These are phyloP conservation scores for Carex kokanica DNA, from an alignment of 176 grass and related monocot species.

Conservation along the genomic window DNA sequence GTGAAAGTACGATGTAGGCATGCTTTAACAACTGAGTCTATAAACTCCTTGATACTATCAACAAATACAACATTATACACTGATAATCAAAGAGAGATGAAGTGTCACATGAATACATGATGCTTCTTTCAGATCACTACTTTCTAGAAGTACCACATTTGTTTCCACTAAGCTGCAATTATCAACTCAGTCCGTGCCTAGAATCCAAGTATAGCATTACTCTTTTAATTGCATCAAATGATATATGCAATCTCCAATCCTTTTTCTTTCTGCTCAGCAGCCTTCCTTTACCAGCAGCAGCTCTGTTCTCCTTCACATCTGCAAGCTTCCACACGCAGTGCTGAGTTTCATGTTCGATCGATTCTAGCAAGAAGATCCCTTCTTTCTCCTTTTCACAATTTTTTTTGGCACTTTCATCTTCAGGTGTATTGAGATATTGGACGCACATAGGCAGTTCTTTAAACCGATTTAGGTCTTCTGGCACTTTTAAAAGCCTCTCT, in stretches of 20 bases:
- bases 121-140: background rate
- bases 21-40: background rate
- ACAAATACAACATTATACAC: background rate
- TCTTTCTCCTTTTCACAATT: conserved; percentile 34
- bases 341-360: conserved; percentile 35
- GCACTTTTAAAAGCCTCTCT: conserved; percentile 72
- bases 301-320: conserved; percentile 78
- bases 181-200: background rate
- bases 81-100: background rate
- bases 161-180: background rate
- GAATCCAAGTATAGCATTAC: conserved; percentile 63
- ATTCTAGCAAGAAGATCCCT: conserved; percentile 60
- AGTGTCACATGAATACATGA: background rate
- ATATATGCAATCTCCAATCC: conserved; percentile 71
- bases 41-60: background rate
- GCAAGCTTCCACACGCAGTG: conserved; percentile 81
- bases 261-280: conserved; percentile 73
- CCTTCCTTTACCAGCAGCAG: conserved; percentile 66
- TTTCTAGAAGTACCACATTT: background rate
- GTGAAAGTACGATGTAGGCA: too few relatives aligned
- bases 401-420: conserved; percentile 21
- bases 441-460: conserved; percentile 83
- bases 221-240: conserved; percentile 57
- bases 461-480: conserved; percentile 72
- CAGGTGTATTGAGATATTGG: conserved; percentile 45